These are phyloP conservation scores for Pichia sp. DNA, from an alignment of 1,139 yeast genomes.

Conservation along the genomic window DNA sequence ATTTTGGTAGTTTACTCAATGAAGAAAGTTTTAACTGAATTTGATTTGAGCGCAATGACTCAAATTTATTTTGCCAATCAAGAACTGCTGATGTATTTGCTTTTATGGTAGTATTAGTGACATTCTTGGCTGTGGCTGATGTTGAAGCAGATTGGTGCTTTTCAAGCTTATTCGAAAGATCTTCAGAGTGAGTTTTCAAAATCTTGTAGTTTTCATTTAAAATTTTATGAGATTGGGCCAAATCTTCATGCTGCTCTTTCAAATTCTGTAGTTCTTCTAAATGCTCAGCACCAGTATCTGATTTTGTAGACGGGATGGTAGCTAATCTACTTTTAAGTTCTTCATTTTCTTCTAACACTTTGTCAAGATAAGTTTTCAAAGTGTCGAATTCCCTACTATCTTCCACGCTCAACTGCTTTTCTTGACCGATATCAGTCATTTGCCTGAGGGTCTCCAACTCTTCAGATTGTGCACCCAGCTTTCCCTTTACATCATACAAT, in stretches of 20 bases:
- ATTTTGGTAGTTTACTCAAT: constrained; percentile 2
- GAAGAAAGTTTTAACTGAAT: constrained; percentile 1
- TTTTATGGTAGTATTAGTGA: background rate
- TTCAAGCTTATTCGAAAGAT: background rate
- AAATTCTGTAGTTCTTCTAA: constrained; percentile 1
- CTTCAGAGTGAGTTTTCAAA: constrained; percentile 4
- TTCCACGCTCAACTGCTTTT: constrained; percentile 15
- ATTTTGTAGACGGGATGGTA: background rate
- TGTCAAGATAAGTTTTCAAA: constrained; percentile 18
- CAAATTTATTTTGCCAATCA: constrained; percentile 47
- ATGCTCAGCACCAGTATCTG: background rate
- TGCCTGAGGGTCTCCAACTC: constrained; percentile 14
- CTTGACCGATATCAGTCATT: constrained; percentile 12
- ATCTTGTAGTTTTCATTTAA: constrained; percentile 28
- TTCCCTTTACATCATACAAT: constrained; percentile 9
- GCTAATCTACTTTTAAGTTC: constrained; percentile 9
- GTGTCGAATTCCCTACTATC: constrained; percentile 16
- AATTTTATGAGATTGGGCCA: constrained; percentile 8
- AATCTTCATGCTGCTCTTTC: constrained; percentile 4
- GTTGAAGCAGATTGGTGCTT: background rate
- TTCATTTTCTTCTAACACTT: constrained; percentile 19
- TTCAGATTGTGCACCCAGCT: constrained; percentile 3
- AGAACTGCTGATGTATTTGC: constrained; percentile 8
- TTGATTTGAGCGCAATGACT: constrained; percentile 37
- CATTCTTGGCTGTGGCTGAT: background rate